phyloP scores from a whole-genome alignment of 2,329 filamentous ascomycete genomes.

The Pezicula carpinea region DNA sequence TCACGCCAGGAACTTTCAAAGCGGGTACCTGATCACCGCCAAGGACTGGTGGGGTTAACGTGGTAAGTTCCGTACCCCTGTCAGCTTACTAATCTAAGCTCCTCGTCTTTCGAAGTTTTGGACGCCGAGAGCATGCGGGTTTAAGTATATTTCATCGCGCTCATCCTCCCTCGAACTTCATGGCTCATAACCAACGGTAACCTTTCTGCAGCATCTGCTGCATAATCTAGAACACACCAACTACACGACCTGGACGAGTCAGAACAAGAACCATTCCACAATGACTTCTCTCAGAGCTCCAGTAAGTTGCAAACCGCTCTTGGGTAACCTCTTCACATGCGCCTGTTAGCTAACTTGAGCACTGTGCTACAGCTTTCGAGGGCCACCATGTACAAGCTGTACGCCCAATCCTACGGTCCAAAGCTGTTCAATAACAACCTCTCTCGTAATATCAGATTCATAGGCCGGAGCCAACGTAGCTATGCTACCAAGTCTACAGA shows the following conservation, averaged over 20 bases:
- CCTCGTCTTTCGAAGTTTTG: background rate
- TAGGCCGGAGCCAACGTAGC: too few relatives aligned
- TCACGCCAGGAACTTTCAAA: too few relatives aligned
- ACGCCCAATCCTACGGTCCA: too few relatives aligned
- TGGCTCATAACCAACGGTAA: constrained; percentile 25
- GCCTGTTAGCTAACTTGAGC: background rate
- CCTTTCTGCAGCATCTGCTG: constrained; percentile 28
- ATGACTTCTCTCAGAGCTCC: constrained; percentile 22
- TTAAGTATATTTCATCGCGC: background rate
- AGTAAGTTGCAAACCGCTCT: constrained; percentile 14
- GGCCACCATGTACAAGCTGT: background rate
- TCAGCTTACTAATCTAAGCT: too few relatives aligned
- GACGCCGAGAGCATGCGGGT: background rate
- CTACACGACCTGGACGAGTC: constrained; percentile 1
- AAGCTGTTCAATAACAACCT: too few relatives aligned
- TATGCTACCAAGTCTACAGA: background rate
- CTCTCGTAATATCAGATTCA: too few relatives aligned
- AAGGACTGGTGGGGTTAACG: too few relatives aligned
- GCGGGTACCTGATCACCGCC: too few relatives aligned
- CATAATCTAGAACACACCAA: constrained; percentile 5
- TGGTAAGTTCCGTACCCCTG: too few relatives aligned
- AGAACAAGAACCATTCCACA: constrained; percentile 6
- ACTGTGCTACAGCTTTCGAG: background rate
- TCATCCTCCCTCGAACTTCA: constrained; percentile 7
- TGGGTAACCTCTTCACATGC: background rate